Evolutionary conservation across 2,329 filamentous ascomycete genomes (phyloP), one percentile per base, ranked within the genome.

Genomic region (Phaeoacremonium minimum): DNA sequence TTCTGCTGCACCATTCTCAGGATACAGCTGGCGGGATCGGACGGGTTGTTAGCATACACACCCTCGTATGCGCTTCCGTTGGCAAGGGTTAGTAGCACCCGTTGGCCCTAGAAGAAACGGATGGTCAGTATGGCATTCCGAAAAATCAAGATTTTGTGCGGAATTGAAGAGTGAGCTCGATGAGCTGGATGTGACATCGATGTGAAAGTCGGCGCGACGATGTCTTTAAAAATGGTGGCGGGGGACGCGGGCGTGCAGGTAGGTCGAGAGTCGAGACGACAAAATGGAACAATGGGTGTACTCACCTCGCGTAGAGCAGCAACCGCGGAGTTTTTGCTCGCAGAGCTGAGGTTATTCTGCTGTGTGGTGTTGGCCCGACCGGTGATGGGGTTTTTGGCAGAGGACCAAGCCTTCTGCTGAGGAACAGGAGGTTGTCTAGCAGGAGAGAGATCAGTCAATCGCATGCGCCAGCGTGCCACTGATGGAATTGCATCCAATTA

Each of bases 1-100:
- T 55, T 61, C 35, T 57, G 57, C 47, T 52, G 52, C 19, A 58
- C 58, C 55, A 55, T 55, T 43, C 43, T 53, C 43, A 55, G 47
- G 37, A 47, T 47, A 42, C 50, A 52, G 44, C 42, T 54, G 18
- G 46, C 41, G 20, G 46, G 32, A 30, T 55, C 51, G 36, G 40
- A 15, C 13, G 44, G 44, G 28, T 42, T 45, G 43, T 46, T 51
- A 42, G 42, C 51, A 46, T 53, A 57, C 41, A 48, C 47, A 42
- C 55, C 51, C 41, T 58, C 54, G 37, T 52, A 57, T 37, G 56
- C 54, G 42, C 50, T 47, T 20, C 49, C 50, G 41, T 38, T 50
- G 13, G 46, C 37, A 29, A 56, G 48, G 14, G 46, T 47, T 33
- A 58, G 46, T 37, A 46, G 50, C 29, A 55, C 50, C 35, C 50